These are phyloP conservation scores for Colletotrichum nymphaeae DNA, from an alignment of 2,329 filamentous ascomycete genomes.

Conservation along the genomic window DNA sequence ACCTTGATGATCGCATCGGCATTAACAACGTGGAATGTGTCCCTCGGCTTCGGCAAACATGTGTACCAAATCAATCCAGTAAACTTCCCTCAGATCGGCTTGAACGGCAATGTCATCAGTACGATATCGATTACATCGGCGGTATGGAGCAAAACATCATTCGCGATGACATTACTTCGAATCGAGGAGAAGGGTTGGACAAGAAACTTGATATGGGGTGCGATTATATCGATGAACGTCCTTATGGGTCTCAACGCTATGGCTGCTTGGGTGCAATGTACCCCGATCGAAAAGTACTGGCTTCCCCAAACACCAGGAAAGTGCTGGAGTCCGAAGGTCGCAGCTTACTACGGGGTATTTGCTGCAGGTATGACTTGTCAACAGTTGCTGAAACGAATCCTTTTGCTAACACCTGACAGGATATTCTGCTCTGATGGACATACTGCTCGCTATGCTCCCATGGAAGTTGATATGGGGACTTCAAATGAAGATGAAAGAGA, in stretches of 20 bases:
- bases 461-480: constrained; percentile 35
- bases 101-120: constrained; percentile 42
- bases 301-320: constrained; percentile 7
- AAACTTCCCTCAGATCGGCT: constrained; percentile 25
- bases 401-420: background rate
- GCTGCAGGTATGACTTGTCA: constrained; percentile 23
- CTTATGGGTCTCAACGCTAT: constrained; percentile 38
- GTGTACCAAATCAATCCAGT: constrained; percentile 24
- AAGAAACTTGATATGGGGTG: constrained; percentile 44
- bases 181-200: constrained; percentile 42
- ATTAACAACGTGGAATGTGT: constrained; percentile 14
- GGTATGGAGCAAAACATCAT: constrained; percentile 50
- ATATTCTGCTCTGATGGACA: constrained; percentile 29
- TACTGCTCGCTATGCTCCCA: constrained; percentile 29
- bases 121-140: constrained; percentile 48
- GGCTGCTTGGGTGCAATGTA: constrained; percentile 38
- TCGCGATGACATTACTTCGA: constrained; percentile 50
- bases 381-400: background rate
- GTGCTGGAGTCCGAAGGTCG: constrained; percentile 31
- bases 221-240: constrained; percentile 47
- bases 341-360: constrained; percentile 34
- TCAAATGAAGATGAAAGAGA: constrained; percentile 32
- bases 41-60: constrained; percentile 37
- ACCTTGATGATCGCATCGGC: constrained; percentile 5
- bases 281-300: constrained; percentile 28